phyloP scores from a whole-genome alignment of 2,329 filamentous ascomycete genomes.

The Incumbomyces lentus region DNA sequence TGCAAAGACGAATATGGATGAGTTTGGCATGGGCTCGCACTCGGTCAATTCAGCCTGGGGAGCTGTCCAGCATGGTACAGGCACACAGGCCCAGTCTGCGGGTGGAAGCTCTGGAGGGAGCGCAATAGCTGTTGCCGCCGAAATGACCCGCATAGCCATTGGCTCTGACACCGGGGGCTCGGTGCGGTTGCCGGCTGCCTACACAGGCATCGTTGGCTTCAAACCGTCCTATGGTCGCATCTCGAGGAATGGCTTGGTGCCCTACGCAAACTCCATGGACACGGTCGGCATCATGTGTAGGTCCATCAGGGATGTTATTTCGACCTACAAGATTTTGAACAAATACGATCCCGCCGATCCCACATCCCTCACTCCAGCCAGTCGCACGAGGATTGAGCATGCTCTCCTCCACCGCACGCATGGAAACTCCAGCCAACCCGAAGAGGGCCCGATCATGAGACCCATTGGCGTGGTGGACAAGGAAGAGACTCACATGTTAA shows the following conservation, averaged over 20 bases:
- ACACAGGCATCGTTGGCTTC: conserved; percentile 72
- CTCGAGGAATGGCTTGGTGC: conserved; percentile 75
- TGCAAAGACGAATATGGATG: conserved; percentile 87
- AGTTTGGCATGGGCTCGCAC: conserved; percentile 91
- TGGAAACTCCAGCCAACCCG: not conserved
- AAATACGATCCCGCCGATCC: conserved; percentile 62
- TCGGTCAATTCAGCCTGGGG: conserved; percentile 59
- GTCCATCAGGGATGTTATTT: conserved; percentile 41
- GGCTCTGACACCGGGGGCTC: conserved; percentile 93
- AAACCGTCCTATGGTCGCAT: conserved; percentile 87
- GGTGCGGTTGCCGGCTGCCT: conserved; percentile 76
- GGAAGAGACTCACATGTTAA: not conserved
- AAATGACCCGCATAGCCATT: conserved; percentile 45
- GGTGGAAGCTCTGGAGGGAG: conserved; percentile 92
- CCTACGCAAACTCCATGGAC: conserved; percentile 87
- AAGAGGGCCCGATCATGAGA: not conserved
- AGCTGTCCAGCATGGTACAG: conserved; percentile 41
- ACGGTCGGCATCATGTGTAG: conserved; percentile 69
- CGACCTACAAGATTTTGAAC: conserved; percentile 32
- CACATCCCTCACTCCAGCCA: conserved; percentile 52
- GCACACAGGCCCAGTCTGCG: conserved; percentile 49
- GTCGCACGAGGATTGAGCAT: conserved; percentile 34
- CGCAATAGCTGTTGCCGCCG: conserved; percentile 60
- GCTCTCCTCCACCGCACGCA: conserved; percentile 1
- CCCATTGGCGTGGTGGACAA: not conserved